phyloP scores from a whole-genome alignment of 176 grass and related monocot species.

The Eragrostis nindensis region DNA sequence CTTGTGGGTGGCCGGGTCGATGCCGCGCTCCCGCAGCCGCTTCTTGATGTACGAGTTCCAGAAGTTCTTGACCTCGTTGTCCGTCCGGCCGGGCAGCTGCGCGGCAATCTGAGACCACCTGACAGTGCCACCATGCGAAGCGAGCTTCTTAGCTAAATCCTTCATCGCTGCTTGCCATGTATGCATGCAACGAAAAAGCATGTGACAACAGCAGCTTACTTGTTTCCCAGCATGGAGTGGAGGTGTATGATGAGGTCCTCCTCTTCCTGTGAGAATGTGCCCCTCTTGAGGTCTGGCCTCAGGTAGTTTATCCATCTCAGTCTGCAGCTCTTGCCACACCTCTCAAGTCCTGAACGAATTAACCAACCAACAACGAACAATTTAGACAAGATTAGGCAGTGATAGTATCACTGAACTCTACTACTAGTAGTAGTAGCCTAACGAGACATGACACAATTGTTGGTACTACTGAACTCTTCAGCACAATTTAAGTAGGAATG shows the following conservation, averaged over 20 bases:
- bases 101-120: constrained; percentile 91
- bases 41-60: constrained; percentile 95
- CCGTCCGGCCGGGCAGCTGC: constrained; percentile 83
- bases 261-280: constrained; percentile 77
- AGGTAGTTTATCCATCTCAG: constrained; percentile 91
- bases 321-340: constrained; percentile 84
- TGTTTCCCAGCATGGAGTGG: constrained; percentile 79
- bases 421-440: background rate
- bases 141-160: background rate
- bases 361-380: background rate
- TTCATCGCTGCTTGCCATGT: background rate
- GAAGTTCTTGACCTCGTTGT: constrained; percentile 99
- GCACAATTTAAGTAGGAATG: background rate
- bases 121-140: background rate
- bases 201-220: constrained; percentile 9
- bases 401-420: background rate
- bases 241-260: constrained; percentile 75
- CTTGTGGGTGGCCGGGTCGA: constrained; percentile 75
- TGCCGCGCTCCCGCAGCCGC: constrained; percentile 70
- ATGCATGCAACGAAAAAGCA: background rate
- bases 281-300: constrained; percentile 79
- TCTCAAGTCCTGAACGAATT: constrained; percentile 56
- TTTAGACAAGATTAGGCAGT: background rate
- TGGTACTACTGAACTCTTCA: background rate
- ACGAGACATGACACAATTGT: too few relatives aligned